Conservation (phyloP, 257 asterid genomes). For the Rehmannia glutinosa region DNA sequence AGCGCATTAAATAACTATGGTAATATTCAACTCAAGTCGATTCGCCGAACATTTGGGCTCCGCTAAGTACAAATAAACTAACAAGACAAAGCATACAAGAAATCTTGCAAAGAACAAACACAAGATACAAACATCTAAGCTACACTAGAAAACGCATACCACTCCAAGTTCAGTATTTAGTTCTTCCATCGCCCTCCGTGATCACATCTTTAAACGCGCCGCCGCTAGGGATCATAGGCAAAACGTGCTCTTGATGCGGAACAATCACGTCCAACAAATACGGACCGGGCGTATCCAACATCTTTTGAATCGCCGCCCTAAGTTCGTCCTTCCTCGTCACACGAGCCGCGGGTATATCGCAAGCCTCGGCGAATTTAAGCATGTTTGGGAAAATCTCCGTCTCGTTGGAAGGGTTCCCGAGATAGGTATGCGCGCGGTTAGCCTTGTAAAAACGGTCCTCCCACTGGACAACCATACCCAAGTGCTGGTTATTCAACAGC, state of each 20-base stretch:
- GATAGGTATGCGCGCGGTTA: conserved; percentile 73
- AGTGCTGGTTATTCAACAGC: conserved; percentile 73
- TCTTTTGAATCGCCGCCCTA: conserved; percentile 54
- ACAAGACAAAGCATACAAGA: background rate
- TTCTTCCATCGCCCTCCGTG: conserved; percentile 74
- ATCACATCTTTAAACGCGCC: conserved; percentile 76
- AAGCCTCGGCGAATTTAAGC: conserved; percentile 78
- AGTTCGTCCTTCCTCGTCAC: conserved; percentile 48
- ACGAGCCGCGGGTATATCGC: conserved; percentile 63
- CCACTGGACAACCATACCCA: conserved; percentile 94
- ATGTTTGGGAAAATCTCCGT: conserved; percentile 58
- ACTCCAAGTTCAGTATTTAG: conserved; percentile 34
- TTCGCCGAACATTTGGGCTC: too few species aligned
- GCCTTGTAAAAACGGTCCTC: conserved; percentile 84
- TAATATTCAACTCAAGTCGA: too few species aligned
- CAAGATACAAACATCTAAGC: background rate
- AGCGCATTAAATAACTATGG: too few species aligned
- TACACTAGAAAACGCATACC: background rate
- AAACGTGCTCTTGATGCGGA: conserved; percentile 79
- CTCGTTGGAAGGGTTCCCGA: conserved; percentile 67
- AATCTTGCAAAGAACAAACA: too few species aligned
- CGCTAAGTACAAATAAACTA: too few species aligned
- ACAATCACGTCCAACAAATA: conserved; percentile 75
- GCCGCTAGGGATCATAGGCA: conserved; percentile 87
- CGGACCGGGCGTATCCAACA: conserved; percentile 79